Evolutionary conservation across 306 rosid species (phyloP), one percentile per base, ranked within the genome.

Genomic region (Geum urbanum): DNA sequence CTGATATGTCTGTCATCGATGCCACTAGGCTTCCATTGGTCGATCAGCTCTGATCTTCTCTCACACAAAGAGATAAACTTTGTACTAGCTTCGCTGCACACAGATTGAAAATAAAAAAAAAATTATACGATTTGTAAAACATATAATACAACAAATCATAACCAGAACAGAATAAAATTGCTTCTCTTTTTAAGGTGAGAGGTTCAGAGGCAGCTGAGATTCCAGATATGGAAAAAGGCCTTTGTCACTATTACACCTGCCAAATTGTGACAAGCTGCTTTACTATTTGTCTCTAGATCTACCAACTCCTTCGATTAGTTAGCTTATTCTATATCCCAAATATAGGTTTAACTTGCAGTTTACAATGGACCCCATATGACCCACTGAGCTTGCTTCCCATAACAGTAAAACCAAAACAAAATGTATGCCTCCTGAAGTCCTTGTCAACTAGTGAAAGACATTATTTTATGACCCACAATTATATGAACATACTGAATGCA

Each of bases 81-180:
- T 49, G 82, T 47, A 75, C 99, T 91, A 6, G 91, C 96, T 69
- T 91, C 96, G 65, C 99, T 92, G 91, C 85, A 58, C 70, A 75
- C 44, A 77, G 66, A 22, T 32, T 9, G 43, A 46, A 9, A 49
- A 41, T 24, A 8, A 14, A 27, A 19, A 8, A 14, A 27, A 19
- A 13, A 3, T 70, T 11, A 71, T 27, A 18, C 18, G 12, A 44
- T 14, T 45, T 20, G n/a, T 16, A 48, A 57, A 8, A 7, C 12
- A 24, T 11, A 74, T n/a, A 7, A 60, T 1, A 44, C 52, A 20
- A 32, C 3, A 20, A 55, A 40, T n/a, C 4, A 11, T 24, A 24
- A n/a, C 37, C 7, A 14, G 6, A 47, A 47, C 37, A 32, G 37
- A 32, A 60, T 37, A 45, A 59, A 10, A 8, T 24, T 1, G 7